Percentiles rank a stretch among this genome's conserved stretches.
These are phyloP conservation scores for Actinomucor elegans DNA, from an alignment of 371 early-diverging fungal species.

Conservation along the genomic window DNA sequence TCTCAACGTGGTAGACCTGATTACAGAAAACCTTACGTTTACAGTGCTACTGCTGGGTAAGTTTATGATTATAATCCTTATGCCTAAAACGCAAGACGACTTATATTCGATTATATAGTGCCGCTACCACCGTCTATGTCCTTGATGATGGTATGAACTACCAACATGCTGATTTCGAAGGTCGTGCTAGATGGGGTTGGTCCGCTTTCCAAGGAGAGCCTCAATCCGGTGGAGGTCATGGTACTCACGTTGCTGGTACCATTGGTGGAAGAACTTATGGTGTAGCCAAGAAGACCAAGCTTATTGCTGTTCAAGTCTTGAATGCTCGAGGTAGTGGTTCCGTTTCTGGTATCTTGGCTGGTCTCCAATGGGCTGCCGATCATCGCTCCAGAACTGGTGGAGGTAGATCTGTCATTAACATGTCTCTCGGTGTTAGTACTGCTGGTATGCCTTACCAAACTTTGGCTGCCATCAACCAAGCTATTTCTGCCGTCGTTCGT, in stretches of 20 bases:
- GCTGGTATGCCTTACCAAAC: slow-evolving; percentile 2
- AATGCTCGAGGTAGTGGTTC: slow-evolving; percentile 63
- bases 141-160: slow-evolving; percentile 51
- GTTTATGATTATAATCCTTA: no score
- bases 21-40: slow-evolving; percentile 28
- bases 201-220: slow-evolving; percentile 54
- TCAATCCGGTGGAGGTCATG: slow-evolving; percentile 24
- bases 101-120: no score
- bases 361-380: slow-evolving; percentile 65
- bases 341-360: slow-evolving; percentile 65
- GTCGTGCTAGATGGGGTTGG: slow-evolving; percentile 58
- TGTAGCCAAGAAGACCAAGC: slow-evolving; percentile 82
- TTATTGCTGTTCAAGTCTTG: slow-evolving; percentile 91
- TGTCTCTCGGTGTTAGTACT: slow-evolving; percentile 53
- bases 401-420: slow-evolving; percentile 51
- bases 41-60: slow-evolving; percentile 28
- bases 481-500: slow-evolving; percentile 46
- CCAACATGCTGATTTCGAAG: slow-evolving; percentile 58
- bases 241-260: slow-evolving; percentile 81
- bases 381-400: slow-evolving; percentile 31
- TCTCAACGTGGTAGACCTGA: slow-evolving; percentile 28
- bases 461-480: slow-evolving; percentile 26
- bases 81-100: no score
- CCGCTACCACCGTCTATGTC: slow-evolving; percentile 51
- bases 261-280: slow-evolving; percentile 77